A percentile compares a stretch with the other conserved stretches of the same genome.
Conservation (phyloP, 495 filamentous ascomycete genomes). For the Aspergillus coremiiformis region DNA sequence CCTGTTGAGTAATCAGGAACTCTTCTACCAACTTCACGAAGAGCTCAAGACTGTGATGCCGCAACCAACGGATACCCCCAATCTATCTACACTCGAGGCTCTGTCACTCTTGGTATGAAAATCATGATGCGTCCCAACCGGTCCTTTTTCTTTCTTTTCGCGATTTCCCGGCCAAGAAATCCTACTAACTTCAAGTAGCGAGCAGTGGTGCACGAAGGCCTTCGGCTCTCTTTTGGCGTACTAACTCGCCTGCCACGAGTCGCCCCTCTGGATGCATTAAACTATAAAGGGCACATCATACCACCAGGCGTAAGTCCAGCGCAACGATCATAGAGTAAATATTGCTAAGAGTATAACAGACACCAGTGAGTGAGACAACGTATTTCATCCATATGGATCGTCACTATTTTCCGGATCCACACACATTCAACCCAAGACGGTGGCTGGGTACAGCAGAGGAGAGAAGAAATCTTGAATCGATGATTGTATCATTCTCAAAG, state of each 20-base stretch:
- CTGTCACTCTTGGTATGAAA: slow-evolving; percentile 16
- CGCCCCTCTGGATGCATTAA: slow-evolving; percentile 23
- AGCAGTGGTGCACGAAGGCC: slow-evolving; percentile 36
- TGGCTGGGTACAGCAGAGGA: slow-evolving; percentile 27
- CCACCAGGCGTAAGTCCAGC: slow-evolving; percentile 10
- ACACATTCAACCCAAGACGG: slow-evolving; percentile 35
- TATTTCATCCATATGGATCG: slow-evolving; percentile 35
- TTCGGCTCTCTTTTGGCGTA: slow-evolving; percentile 34
- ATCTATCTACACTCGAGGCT: slow-evolving; percentile 5
- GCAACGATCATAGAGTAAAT: slow-evolving; percentile 11
- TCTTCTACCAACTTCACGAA: slow-evolving; percentile 13
- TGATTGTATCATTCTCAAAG: slow-evolving; percentile 25
- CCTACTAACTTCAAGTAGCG: slow-evolving; percentile 6
- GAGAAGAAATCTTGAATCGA: slow-evolving; percentile 10
- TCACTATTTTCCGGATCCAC: slow-evolving; percentile 33
- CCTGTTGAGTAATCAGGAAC: slow-evolving; percentile 15
- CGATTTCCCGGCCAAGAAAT: neutral
- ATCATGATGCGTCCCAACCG: too few species aligned
- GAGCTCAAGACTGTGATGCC: slow-evolving; percentile 25
- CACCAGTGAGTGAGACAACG: slow-evolving; percentile 33
- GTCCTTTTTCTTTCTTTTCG: neutral
- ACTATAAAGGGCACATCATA: slow-evolving; percentile 24
- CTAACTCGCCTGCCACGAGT: slow-evolving; percentile 26
- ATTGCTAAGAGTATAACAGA: slow-evolving; percentile 11
- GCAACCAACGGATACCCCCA: neutral